Conservation (phyloP, 257 asterid genomes). For the Cynanchum wilfordii region DNA sequence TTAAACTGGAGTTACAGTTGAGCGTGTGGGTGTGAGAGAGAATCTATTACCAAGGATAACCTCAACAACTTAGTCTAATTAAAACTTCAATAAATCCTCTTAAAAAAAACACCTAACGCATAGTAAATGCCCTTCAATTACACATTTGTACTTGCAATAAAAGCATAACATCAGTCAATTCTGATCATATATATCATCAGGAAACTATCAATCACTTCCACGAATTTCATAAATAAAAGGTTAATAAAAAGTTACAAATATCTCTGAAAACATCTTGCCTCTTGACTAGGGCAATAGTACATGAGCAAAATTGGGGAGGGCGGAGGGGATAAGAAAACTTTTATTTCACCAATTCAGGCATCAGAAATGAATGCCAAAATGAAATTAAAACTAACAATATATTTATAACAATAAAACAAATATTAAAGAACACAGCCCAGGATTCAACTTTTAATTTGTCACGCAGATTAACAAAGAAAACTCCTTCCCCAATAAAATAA, state of each 20-base stretch:
- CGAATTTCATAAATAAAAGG: background rate
- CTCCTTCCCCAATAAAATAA: background rate
- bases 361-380: background rate
- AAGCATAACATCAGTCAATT: too few relatives aligned
- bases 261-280: background rate
- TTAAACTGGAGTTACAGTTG: background rate
- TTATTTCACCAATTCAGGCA: too few relatives aligned
- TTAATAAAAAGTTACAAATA: background rate
- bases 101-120: background rate
- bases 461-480: background rate
- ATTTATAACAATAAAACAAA: background rate
- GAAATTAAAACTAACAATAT: background rate
- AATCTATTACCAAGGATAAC: background rate
- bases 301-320: background rate
- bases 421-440: background rate
- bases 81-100: background rate
- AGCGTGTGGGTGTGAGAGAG: too few relatives aligned
- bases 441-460: background rate
- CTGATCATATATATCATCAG: background rate
- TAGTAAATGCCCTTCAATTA: background rate
- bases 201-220: background rate
- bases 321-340: background rate
- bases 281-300: conserved; percentile 22
- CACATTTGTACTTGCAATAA: background rate
- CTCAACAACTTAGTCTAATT: background rate